Evolutionary conservation across 2,329 filamentous ascomycete genomes (phyloP).

Genomic region (Chrysoporthe cubensis): DNA sequence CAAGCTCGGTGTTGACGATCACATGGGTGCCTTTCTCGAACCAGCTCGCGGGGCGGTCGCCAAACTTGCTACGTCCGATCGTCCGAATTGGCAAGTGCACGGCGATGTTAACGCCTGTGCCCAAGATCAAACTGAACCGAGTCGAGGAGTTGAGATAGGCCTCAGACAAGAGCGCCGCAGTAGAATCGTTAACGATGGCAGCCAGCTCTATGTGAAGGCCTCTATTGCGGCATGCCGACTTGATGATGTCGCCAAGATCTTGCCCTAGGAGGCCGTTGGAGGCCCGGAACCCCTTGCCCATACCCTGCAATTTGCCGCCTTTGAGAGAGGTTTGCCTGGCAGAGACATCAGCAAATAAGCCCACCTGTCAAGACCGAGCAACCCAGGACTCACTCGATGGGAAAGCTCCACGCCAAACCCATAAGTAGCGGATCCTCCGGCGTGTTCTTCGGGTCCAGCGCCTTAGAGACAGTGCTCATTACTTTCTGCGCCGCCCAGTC

Average conservation of each 20-base stretch:
- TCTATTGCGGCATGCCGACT: constrained; percentile 53
- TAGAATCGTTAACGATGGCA: constrained; percentile 69
- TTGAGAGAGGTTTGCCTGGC: constrained; percentile 66
- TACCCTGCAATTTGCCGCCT: constrained; percentile 61
- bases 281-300: constrained; percentile 70
- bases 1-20: constrained; percentile 69
- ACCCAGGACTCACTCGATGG: constrained; percentile 63
- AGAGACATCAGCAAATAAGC: not conserved
- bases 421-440: constrained; percentile 55
- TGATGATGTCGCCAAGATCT: constrained; percentile 63
- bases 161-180: constrained; percentile 67
- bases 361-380: not conserved
- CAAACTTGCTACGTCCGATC: constrained; percentile 61
- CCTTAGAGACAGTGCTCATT: constrained; percentile 56
- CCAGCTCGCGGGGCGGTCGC: constrained; percentile 58
- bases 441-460: constrained; percentile 42
- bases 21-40: constrained; percentile 63
- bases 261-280: constrained; percentile 60
- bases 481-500: constrained; percentile 70
- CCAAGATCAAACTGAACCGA: constrained; percentile 67
- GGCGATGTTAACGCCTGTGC: constrained; percentile 69
- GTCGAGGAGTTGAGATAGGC: constrained; percentile 63
- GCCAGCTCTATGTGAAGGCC: constrained; percentile 59
- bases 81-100: constrained; percentile 64
- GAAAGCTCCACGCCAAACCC: constrained; percentile 71